phyloP scores from a whole-genome alignment of 179 eudicot genomes.

The Dionaea muscipula region DNA sequence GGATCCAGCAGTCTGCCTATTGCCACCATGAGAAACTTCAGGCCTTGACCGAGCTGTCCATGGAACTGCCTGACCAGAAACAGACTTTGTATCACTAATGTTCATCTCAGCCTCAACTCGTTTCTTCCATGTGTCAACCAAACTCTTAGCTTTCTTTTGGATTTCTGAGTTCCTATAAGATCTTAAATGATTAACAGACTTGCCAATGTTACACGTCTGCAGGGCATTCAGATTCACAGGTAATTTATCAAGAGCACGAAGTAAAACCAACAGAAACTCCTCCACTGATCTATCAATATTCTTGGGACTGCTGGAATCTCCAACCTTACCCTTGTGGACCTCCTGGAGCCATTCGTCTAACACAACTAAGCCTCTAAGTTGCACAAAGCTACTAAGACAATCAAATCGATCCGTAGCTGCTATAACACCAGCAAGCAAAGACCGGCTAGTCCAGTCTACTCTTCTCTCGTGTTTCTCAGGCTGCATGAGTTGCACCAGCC shows the following conservation, averaged over 20 bases:
- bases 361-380: conserved; percentile 57
- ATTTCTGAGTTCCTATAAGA: conserved; percentile 70
- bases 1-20: conserved; percentile 25
- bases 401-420: conserved; percentile 75
- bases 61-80: conserved; percentile 44
- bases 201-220: conserved; percentile 75
- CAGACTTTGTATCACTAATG: conserved; percentile 51
- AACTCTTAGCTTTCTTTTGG: conserved; percentile 75
- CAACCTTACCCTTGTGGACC: conserved; percentile 57
- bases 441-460: conserved; percentile 39
- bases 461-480: conserved; percentile 54
- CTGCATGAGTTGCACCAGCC: conserved; percentile 71
- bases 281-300: conserved; percentile 62
- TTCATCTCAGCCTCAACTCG: conserved; percentile 93
- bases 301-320: conserved; percentile 39
- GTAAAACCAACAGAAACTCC: conserved; percentile 63
- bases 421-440: conserved; percentile 57
- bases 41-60: conserved; percentile 52
- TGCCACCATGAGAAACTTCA: conserved; percentile 43
- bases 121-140: conserved; percentile 93
- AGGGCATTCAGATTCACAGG: conserved; percentile 82
- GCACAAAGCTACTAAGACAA: conserved; percentile 61
- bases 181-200: conserved; percentile 75
- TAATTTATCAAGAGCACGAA: conserved; percentile 74
- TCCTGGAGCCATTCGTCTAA: conserved; percentile 89